Conservation (phyloP, 2,329 filamentous ascomycete species). For the Penicillium sumatraense region DNA sequence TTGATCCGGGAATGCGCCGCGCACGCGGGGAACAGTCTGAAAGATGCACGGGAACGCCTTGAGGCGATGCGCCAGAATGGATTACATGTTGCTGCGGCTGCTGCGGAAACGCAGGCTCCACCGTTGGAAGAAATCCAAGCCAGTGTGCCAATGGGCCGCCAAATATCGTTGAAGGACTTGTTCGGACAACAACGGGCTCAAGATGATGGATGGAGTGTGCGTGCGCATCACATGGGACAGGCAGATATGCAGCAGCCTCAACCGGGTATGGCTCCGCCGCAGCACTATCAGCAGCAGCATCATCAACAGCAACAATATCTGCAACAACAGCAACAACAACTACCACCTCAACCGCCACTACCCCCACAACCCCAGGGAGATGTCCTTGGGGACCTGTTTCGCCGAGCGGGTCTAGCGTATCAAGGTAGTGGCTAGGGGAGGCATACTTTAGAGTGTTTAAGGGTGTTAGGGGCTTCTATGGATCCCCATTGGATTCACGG, state of each 20-base stretch:
- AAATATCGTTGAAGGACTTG: constrained; percentile 57
- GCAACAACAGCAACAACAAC: constrained; percentile 6
- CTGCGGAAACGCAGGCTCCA: constrained; percentile 32
- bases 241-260: constrained; percentile 14
- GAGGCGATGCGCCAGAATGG: constrained; percentile 40
- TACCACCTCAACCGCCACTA: constrained; percentile 4
- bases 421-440: constrained; percentile 24
- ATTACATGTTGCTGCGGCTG: constrained; percentile 37
- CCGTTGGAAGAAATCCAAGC: constrained; percentile 43
- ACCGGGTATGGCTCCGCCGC: constrained; percentile 15
- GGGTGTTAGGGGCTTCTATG: neutral
- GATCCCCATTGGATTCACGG: neutral
- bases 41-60: constrained; percentile 46
- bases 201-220: constrained; percentile 57
- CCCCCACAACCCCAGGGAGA: constrained; percentile 32
- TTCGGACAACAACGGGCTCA: constrained; percentile 60
- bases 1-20: constrained; percentile 61
- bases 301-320: constrained; percentile 5
- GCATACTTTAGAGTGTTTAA: constrained; percentile 3
- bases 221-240: constrained; percentile 46
- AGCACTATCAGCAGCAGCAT: neutral
- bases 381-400: constrained; percentile 49
- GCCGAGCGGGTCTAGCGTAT: constrained; percentile 45
- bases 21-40: constrained; percentile 55
- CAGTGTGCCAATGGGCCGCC: constrained; percentile 56